phyloP scores from a whole-genome alignment of 2,329 filamentous ascomycete species.

The Colletotrichum cordylinicola region DNA sequence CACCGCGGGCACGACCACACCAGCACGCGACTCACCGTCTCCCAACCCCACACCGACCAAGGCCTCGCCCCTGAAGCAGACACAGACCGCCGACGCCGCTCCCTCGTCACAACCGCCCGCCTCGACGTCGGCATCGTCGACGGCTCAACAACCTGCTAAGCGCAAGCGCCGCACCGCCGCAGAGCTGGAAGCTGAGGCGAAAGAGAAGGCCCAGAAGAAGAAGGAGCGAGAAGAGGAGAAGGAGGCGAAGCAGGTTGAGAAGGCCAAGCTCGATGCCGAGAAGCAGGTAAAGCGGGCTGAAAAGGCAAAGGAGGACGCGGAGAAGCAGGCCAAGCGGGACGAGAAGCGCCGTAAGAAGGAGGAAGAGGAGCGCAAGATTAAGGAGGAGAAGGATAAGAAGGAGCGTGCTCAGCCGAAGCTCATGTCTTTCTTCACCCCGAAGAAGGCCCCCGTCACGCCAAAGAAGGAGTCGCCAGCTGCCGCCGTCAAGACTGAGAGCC shows the following conservation, averaged over 20 bases:
- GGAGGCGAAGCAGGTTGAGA: conserved; percentile 41
- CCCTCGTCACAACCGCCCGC: conserved; percentile 4
- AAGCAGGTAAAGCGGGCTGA: conserved; percentile 37
- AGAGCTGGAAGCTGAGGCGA: conserved; percentile 42
- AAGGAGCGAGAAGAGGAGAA: conserved; percentile 33
- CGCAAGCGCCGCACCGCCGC: conserved; percentile 47
- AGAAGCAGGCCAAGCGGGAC: conserved; percentile 40
- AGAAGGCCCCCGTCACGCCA: conserved; percentile 41
- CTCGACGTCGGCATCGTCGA: not conserved
- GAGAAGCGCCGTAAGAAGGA: conserved; percentile 57
- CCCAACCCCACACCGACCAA: conserved; percentile 26
- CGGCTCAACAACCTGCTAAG: conserved; percentile 41
- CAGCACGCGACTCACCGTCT: conserved; percentile 40
- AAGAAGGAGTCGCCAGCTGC: conserved; percentile 37
- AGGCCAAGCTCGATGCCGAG: conserved; percentile 35
- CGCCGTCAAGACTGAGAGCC: not conserved
- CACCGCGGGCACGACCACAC: conserved; percentile 47
- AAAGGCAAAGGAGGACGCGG: conserved; percentile 33
- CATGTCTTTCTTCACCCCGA: conserved; percentile 50
- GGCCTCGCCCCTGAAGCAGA: not conserved
- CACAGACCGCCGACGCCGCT: not conserved
- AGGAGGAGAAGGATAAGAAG: conserved; percentile 55
- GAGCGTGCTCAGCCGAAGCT: conserved; percentile 53
- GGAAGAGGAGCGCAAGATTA: conserved; percentile 45
- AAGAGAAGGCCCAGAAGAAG: conserved; percentile 30